A percentile compares a stretch with the other conserved stretches of the same genome.
These are phyloP conservation scores for Phyllosticta citriasiana DNA, from an alignment of 2,329 filamentous ascomycete species.

Conservation along the genomic window DNA sequence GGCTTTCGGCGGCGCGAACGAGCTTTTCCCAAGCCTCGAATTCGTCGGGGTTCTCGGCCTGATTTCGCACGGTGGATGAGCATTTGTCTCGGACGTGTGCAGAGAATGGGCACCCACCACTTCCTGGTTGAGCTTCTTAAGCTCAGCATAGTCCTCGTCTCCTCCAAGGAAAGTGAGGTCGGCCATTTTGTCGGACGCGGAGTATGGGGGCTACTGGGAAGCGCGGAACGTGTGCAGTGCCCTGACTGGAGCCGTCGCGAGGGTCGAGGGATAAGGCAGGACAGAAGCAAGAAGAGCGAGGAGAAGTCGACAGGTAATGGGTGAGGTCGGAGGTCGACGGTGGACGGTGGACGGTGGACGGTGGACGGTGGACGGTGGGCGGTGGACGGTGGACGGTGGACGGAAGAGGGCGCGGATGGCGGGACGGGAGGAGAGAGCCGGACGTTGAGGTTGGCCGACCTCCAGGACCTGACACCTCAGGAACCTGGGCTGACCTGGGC, in stretches of 20 bases:
- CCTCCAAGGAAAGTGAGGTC: constrained; percentile 49
- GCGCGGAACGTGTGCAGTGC: neutral
- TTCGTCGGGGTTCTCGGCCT: constrained; percentile 69
- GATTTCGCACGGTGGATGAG: constrained; percentile 1
- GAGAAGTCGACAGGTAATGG: neutral
- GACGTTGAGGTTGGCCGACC: neutral
- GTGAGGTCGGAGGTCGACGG: no score
- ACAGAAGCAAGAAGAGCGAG: neutral
- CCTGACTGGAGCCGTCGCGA: neutral
- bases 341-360: no score
- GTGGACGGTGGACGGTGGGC: no score
- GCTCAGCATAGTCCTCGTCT: constrained; percentile 73
- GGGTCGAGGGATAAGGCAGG: neutral
- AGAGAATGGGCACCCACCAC: constrained; percentile 53
- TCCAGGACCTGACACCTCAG: no score
- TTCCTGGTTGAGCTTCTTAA: constrained; percentile 67
- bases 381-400: no score
- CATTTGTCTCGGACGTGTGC: neutral
- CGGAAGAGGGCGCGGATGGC: neutral
- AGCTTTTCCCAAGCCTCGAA: constrained; percentile 95
- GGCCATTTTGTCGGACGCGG: constrained; percentile 6
- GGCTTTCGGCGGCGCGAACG: constrained; percentile 67
- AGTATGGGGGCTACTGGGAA: neutral
- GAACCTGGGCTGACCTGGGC: neutral
- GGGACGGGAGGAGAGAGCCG: neutral